Conservation (phyloP, 192 early-diverging fungal genomes). For the Podila verticillata region DNA sequence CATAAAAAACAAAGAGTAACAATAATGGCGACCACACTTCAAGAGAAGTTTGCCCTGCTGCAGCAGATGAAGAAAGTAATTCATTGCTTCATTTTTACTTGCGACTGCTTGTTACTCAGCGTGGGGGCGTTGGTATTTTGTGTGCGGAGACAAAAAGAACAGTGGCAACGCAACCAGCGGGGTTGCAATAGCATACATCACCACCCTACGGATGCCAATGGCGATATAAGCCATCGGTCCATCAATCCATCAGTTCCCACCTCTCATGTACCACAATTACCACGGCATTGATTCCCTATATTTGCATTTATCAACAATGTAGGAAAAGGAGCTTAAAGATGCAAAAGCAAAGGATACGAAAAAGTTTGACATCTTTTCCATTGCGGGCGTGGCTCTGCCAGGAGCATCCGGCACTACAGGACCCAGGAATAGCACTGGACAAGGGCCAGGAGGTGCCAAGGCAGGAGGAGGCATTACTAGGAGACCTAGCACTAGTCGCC, state of each 20-base stretch:
- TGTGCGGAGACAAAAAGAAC: background rate
- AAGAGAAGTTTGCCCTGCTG: slow-evolving; percentile 47
- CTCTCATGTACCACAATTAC: too few species aligned
- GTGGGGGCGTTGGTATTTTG: background rate
- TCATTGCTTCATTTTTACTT: too few species aligned
- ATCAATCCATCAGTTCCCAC: too few species aligned
- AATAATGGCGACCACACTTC: slow-evolving; percentile 37
- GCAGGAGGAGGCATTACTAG: background rate
- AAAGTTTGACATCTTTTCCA: slow-evolving; percentile 8
- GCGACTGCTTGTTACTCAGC: background rate
- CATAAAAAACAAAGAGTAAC: background rate
- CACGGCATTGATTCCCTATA: background rate
- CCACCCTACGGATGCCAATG: background rate
- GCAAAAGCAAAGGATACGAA: slow-evolving; percentile 6
- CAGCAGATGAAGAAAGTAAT: slow-evolving; percentile 50
- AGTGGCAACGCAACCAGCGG: background rate
- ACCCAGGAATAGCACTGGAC: background rate
- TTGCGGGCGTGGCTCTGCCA: slow-evolving; percentile 4
- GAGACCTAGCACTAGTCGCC: background rate
- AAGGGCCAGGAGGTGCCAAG: background rate
- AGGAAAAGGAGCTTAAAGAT: slow-evolving; percentile 12
- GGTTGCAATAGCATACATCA: background rate
- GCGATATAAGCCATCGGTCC: too few species aligned
- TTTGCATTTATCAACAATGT: background rate
- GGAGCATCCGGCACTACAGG: background rate